Conservation (phyloP, 306 rosid genomes). For the Cucurbita ficifolia region DNA sequence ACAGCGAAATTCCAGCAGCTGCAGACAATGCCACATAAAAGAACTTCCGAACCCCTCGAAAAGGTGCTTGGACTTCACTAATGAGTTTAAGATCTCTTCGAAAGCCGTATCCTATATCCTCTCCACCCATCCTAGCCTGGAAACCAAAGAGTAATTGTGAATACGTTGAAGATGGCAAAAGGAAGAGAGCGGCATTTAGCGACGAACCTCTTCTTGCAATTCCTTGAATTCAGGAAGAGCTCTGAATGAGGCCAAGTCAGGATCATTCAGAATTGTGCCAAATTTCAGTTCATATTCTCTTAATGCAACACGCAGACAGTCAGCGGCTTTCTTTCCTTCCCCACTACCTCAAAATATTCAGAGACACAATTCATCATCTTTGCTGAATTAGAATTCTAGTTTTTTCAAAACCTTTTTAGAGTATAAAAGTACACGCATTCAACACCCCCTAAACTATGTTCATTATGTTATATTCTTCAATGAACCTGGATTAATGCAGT, state of each 20-base stretch:
- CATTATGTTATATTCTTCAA: not conserved
- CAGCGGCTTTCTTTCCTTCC: constrained; percentile 92
- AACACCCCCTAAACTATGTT: not conserved
- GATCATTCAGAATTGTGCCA: constrained; percentile 88
- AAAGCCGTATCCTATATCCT: constrained; percentile 82
- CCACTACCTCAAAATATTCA: constrained; percentile 52
- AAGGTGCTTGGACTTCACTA: constrained; percentile 98
- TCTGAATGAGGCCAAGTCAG: constrained; percentile 94
- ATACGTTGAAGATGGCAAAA: not conserved
- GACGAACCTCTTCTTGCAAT: constrained; percentile 79
- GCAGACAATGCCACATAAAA: constrained; percentile 69
- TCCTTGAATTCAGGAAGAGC: constrained; percentile 89
- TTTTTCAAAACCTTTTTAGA: too few relatives aligned
- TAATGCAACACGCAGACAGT: constrained; percentile 72
- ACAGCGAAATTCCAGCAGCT: constrained; percentile 77
- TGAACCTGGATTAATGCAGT: not conserved
- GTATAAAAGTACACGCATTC: not conserved
- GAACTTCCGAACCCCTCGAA: constrained; percentile 87
- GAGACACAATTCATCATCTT: constrained; percentile 19
- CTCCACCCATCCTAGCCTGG: constrained; percentile 94
- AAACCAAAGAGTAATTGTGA: not conserved
- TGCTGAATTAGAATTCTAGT: not conserved
- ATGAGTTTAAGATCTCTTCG: constrained; percentile 97
- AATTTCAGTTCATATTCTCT: constrained; percentile 83
- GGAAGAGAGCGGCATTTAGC: constrained; percentile 3